These are phyloP conservation scores for Blechomonas ayalai DNA, from an alignment of 208 protist genomes.

Conservation along the genomic window DNA sequence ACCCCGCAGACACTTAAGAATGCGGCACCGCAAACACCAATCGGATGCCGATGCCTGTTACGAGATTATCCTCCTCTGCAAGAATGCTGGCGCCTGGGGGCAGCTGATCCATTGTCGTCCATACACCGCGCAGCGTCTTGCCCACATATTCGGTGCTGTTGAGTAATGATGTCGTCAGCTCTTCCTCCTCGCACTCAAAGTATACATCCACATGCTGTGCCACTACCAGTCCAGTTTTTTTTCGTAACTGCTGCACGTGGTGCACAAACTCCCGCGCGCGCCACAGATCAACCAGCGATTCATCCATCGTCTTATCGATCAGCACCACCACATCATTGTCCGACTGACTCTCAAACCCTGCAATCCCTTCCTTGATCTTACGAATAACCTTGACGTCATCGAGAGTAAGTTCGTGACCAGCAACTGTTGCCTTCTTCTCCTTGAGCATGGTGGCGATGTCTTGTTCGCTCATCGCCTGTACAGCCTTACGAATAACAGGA, in stretches of 20 bases:
- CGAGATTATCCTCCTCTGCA: constrained; percentile 81
- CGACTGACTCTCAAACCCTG: constrained; percentile 83
- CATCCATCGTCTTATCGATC: constrained; percentile 78
- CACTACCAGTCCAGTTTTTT: constrained; percentile 86
- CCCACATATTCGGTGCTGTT: constrained; percentile 62
- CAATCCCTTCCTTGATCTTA: constrained; percentile 74
- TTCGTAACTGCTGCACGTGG: constrained; percentile 96
- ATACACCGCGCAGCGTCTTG: constrained; percentile 58
- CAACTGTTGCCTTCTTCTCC: constrained; percentile 31
- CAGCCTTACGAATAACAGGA: constrained; percentile 71
- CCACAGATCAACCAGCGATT: constrained; percentile 82
- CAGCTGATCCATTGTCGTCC: constrained; percentile 61
- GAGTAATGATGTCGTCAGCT: constrained; percentile 64
- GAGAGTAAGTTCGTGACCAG: constrained; percentile 51
- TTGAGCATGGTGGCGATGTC: constrained; percentile 50
- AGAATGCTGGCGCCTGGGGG: constrained; percentile 44
- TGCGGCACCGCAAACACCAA: constrained; percentile 40
- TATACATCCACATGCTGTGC: constrained; percentile 71
- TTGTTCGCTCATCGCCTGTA: constrained; percentile 55
- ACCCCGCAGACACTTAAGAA: too few relatives aligned
- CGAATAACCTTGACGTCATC: constrained; percentile 88
- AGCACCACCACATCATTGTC: constrained; percentile 88
- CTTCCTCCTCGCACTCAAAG: constrained; percentile 67
- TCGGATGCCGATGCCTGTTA: constrained; percentile 62
- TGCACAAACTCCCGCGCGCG: constrained; percentile 92